These are phyloP conservation scores for Saccharomycopsis fodiens DNA, from an alignment of 805 yeast species.

Conservation along the genomic window DNA sequence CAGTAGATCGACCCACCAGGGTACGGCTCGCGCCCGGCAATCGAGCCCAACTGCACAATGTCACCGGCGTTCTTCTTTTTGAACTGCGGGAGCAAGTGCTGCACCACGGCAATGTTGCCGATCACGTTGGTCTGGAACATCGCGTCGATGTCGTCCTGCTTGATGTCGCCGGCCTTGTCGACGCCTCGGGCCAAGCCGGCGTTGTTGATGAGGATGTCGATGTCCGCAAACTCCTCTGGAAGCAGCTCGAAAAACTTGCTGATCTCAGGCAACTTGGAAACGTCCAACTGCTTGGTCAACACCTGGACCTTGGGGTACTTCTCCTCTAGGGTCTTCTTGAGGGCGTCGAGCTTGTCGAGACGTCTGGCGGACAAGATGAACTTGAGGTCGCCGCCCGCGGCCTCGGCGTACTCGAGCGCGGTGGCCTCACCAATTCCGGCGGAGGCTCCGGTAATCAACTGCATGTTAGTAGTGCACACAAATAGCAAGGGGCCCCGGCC, in stretches of 20 bases:
- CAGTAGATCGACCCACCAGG: constrained; percentile 77
- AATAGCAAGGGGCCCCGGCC: no score
- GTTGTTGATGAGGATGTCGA: constrained; percentile 14
- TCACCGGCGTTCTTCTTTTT: constrained; percentile 65
- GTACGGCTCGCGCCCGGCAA: constrained; percentile 74
- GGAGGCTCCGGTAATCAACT: constrained; percentile 85
- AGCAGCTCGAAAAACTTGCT: constrained; percentile 43
- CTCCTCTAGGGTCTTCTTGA: constrained; percentile 38
- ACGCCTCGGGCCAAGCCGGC: constrained; percentile 63
- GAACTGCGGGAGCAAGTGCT: constrained; percentile 65
- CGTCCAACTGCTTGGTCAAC: constrained; percentile 44
- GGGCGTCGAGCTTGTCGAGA: constrained; percentile 45
- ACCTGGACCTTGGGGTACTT: constrained; percentile 42
- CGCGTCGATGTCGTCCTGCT: constrained; percentile 52
- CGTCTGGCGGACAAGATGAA: constrained; percentile 76
- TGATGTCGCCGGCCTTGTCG: constrained; percentile 66
- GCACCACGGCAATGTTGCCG: constrained; percentile 79
- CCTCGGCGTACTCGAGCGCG: constrained; percentile 74
- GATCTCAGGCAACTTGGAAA: constrained; percentile 43
- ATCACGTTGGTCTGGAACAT: constrained; percentile 86
- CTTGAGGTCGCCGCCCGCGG: constrained; percentile 57
- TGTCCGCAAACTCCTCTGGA: constrained; percentile 40
- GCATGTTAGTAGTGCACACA: background rate
- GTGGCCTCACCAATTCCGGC: constrained; percentile 93
- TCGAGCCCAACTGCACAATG: constrained; percentile 67